These are phyloP conservation scores for Cnidoscolus chayamansa DNA, from an alignment of 441 rosid genomes.

Conservation along the genomic window DNA sequence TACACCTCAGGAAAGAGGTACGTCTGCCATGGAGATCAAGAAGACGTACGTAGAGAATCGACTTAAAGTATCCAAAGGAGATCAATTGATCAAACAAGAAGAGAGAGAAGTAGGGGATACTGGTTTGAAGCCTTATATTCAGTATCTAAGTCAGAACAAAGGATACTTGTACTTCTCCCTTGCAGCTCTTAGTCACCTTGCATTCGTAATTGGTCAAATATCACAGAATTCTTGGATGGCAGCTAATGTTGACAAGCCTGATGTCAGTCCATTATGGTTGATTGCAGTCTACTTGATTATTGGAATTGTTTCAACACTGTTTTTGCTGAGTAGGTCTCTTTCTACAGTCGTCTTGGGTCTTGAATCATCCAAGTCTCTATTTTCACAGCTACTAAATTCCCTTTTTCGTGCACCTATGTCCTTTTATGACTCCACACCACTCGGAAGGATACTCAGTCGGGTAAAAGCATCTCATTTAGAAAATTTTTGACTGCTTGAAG, in stretches of 20 bases:
- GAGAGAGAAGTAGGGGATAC: slow-evolving; percentile 80
- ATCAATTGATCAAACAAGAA: slow-evolving; percentile 77
- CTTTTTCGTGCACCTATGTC: slow-evolving; percentile 96
- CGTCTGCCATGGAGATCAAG: slow-evolving; percentile 51
- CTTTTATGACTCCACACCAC: slow-evolving; percentile 90
- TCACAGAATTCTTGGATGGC: slow-evolving; percentile 94
- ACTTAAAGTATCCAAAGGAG: slow-evolving; percentile 44
- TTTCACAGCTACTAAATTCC: slow-evolving; percentile 76
- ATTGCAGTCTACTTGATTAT: slow-evolving; percentile 68
- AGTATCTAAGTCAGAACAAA: slow-evolving; percentile 70
- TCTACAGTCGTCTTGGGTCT: slow-evolving; percentile 54
- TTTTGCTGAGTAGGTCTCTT: slow-evolving; percentile 56
- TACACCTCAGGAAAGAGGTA: slow-evolving; percentile 28
- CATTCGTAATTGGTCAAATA: slow-evolving; percentile 60
- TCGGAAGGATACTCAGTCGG: slow-evolving; percentile 92
- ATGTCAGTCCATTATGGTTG: slow-evolving; percentile 57
- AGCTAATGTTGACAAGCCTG: slow-evolving; percentile 73
- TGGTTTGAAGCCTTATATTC: slow-evolving; percentile 71
- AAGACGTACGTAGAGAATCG: slow-evolving; percentile 42
- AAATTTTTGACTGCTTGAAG: neutral
- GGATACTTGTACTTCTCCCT: slow-evolving; percentile 67
- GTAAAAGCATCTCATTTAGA: slow-evolving; percentile 36
- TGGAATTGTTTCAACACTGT: slow-evolving; percentile 45
- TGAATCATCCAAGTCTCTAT: slow-evolving; percentile 68
- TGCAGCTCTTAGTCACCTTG: slow-evolving; percentile 45